phyloP scores from a whole-genome alignment of 2,329 filamentous ascomycete species.

The Colletotrichum sojae region DNA sequence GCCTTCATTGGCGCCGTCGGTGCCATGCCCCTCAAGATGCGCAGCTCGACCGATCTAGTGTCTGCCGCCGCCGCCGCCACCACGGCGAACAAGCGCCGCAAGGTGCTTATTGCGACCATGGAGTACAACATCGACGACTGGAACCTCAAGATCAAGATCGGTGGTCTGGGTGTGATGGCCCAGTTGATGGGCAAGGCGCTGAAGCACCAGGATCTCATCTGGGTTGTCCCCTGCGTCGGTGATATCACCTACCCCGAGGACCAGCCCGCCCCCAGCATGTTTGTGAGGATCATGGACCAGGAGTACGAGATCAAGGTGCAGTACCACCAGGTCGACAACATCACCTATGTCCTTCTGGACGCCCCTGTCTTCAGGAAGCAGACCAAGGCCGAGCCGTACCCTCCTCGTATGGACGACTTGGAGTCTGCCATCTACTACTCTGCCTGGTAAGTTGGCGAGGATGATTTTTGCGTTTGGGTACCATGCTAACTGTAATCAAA shows the following conservation, averaged over 20 bases:
- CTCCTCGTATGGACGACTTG: slow-evolving; percentile 78
- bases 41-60: slow-evolving; percentile 39
- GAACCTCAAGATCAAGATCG: slow-evolving; percentile 80
- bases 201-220: slow-evolving; percentile 75
- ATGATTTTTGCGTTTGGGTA: background rate
- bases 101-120: slow-evolving; percentile 79
- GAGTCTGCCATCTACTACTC: slow-evolving; percentile 79
- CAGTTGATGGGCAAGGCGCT: slow-evolving; percentile 78
- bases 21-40: slow-evolving; percentile 46
- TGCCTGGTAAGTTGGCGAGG: slow-evolving; percentile 63
- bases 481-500: slow-evolving; percentile 3
- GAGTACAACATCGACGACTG: slow-evolving; percentile 81
- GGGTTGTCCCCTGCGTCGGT: slow-evolving; percentile 73
- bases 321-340: slow-evolving; percentile 74
- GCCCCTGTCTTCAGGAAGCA: slow-evolving; percentile 77
- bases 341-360: slow-evolving; percentile 78
- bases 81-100: slow-evolving; percentile 57
- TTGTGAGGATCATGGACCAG: slow-evolving; percentile 72
- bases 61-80: slow-evolving; percentile 44
- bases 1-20: slow-evolving; percentile 46
- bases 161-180: slow-evolving; percentile 79
- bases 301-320: slow-evolving; percentile 74
- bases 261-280: slow-evolving; percentile 71
- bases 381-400: slow-evolving; percentile 74
- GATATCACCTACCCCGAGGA: slow-evolving; percentile 75